Evolutionary conservation across 148 eudicot genomes (phyloP).

Genomic region (Rhododendron ferrugineum): DNA sequence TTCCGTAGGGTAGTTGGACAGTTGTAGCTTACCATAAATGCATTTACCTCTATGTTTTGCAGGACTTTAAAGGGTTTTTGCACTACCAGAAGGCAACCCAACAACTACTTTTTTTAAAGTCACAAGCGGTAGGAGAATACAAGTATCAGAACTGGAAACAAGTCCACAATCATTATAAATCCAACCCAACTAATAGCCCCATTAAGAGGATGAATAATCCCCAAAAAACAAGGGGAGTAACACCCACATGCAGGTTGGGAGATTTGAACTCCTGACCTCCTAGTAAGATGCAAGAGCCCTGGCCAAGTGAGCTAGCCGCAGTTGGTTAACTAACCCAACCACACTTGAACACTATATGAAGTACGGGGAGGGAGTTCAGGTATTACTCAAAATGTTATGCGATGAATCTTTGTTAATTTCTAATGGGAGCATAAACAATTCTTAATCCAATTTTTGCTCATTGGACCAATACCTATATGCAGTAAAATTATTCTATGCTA

Average conservation of each 20-base stretch:
- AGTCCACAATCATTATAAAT: not conserved
- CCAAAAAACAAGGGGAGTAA: not conserved
- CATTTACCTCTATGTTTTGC: not conserved
- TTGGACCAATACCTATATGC: not conserved
- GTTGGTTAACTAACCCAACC: not conserved
- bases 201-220: not conserved
- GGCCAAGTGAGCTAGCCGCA: not conserved
- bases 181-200: not conserved
- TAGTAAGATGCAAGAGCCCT: not conserved
- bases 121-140: not conserved
- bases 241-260: not conserved
- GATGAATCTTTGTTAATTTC: not conserved
- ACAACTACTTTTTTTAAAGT: not conserved
- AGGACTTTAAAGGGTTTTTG: not conserved
- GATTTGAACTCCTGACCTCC: not conserved
- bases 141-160: not conserved
- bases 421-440: not conserved
- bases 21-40: not conserved
- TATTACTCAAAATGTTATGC: conserved; percentile 1
- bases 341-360: not conserved
- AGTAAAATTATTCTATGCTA: not conserved
- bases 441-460: not conserved
- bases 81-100: conserved; percentile 3
- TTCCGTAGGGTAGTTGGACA: not conserved
- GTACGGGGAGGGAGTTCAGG: not conserved